Base-by-base conservation (phyloP, 768 basidiomycete genomes). In the Grammothele lineata region DNA sequence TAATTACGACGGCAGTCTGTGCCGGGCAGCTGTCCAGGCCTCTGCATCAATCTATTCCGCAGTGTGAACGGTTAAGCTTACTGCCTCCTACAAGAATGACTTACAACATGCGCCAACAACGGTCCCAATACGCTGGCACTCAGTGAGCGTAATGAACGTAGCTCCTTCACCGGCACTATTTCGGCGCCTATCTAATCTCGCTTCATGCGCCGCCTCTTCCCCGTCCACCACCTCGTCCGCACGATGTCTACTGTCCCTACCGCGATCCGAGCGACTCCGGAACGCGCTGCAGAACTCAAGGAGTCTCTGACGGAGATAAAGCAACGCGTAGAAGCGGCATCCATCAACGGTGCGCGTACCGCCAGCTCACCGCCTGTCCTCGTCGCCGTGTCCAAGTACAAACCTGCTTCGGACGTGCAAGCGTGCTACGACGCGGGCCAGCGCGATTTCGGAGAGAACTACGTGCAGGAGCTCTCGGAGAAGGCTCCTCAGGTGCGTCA, bases 381-480 rank as follows among this genome's bases (percentile, higher is more conserved):
- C 11, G 85, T 97, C 15, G 91, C 94, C 3, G 93, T 97, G 5
- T 95, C 92, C 10, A 98, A 98, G 67, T 79, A 85, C 61, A 97
- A 97, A 63, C 90, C 95, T 4, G 78, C 85, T 3, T 79, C 82
- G 8, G 95, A 98, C 65, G 82, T 98, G 50, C 71, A 82, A 22
- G 86, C 85, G 9, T 88, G 92, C 55, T 90, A 88, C 61, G 75
- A 87, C 40, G 72, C 74, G 12, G 91, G 87, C 0, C 89, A 96
- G 53, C 71, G 83, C 2, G 91, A 95, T 64, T 99, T 98, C 61
- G 96, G 96, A 6, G 96, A 99, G 70, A 99, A 99, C 64, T 98
- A 97, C 60, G 92, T 92, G 10, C 87, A 94, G 56, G 94, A 98
- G 59, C 66, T 98, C 51, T 84, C 82, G 32, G 92, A 91, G 25